These are phyloP conservation scores for Tolypocladium paradoxum DNA, from an alignment of 2,329 filamentous ascomycete genomes.

Conservation along the genomic window DNA sequence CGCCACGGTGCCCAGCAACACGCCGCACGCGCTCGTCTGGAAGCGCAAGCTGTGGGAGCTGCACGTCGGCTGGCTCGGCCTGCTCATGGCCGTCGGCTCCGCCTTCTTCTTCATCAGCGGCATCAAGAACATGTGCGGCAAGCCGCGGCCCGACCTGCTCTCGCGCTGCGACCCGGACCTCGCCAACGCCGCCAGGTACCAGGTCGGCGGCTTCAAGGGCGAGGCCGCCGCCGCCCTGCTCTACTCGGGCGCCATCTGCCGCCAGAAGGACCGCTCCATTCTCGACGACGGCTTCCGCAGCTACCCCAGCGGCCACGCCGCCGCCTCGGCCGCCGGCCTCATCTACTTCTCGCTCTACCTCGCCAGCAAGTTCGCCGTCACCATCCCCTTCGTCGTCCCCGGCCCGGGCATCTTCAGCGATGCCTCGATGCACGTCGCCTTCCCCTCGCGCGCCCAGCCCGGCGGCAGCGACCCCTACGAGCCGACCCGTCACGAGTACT, in stretches of 20 bases:
- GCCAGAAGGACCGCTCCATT: constrained; percentile 45
- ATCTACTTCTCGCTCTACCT: constrained; percentile 82
- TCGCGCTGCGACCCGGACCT: constrained; percentile 69
- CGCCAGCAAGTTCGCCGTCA: constrained; percentile 69
- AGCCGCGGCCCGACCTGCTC: constrained; percentile 72
- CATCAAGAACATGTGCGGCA: constrained; percentile 67
- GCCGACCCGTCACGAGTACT: constrained; percentile 12
- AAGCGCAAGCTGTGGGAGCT: constrained; percentile 83
- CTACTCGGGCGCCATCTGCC: constrained; percentile 69
- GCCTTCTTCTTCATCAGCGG: constrained; percentile 75
- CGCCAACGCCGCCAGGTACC: constrained; percentile 43
- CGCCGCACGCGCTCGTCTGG: constrained; percentile 58
- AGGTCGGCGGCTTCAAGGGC: constrained; percentile 50
- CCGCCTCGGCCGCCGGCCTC: constrained; percentile 66
- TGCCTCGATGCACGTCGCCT: constrained; percentile 48
- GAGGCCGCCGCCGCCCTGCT: constrained; percentile 50
- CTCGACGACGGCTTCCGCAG: constrained; percentile 76
- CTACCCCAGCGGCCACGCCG: constrained; percentile 49
- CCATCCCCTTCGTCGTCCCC: constrained; percentile 55
- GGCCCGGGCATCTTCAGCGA: constrained; percentile 31
- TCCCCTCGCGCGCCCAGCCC: constrained; percentile 54
- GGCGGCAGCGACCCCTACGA: constrained; percentile 31
- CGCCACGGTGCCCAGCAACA: constrained; percentile 50
- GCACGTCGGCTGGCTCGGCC: constrained; percentile 74
- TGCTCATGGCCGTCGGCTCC: constrained; percentile 59